Base-by-base conservation (phyloP, 1,284 basidiomycete genomes). In the Cryptococcus sp. region DNA sequence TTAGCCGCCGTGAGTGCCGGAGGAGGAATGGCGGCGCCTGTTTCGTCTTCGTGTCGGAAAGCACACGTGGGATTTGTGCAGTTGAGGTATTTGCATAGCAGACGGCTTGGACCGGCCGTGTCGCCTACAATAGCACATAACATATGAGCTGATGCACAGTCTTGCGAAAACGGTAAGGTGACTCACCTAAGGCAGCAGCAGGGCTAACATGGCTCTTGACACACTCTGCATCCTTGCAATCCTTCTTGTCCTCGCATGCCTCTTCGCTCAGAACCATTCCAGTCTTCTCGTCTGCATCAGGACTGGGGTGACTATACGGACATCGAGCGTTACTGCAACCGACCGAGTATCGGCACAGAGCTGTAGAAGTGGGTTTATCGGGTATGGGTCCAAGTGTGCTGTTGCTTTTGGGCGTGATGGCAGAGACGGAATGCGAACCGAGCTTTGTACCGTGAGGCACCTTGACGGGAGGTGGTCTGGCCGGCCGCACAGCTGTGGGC, bases 221-320 rank as follows among this genome's bases (percentile, higher is more conserved):
- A 73, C 92, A 95, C 78, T 95, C 91, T 71, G 89, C 86, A 75
- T 96, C 91, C 73, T 88, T 88, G 78, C 93, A 97, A 47, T 88
- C 81, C 71, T 86, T 88, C 19, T 90, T 90, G 45, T 87, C 85
- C 68, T 74, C 69, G 75, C 93, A 96, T 20, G 90, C 82, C 63
- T 95, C 93, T 61, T 89, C 92, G 68, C 89, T 92, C 58, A 96
- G 81, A 2, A 96, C 93, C 65, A 97, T 84, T n/a, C 93, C 93
- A n/a, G 71, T 76, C 71, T 88, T 91, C 78, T 94, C 91, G 27
- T 93, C 93, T 2, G 93, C 92, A 0, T 91, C 90, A 16, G 93
- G 93, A 5, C 89, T 91, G 3, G 93, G 91, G 76, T 97, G 93
- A 11, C 90, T 90, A 78, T 86, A 96, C 19, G 87, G 83, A 76